Evolutionary conservation across 2,329 filamentous ascomycete species (phyloP), one percentile per base, ranked within the genome.

Genomic region (Fusarium circinatum): DNA sequence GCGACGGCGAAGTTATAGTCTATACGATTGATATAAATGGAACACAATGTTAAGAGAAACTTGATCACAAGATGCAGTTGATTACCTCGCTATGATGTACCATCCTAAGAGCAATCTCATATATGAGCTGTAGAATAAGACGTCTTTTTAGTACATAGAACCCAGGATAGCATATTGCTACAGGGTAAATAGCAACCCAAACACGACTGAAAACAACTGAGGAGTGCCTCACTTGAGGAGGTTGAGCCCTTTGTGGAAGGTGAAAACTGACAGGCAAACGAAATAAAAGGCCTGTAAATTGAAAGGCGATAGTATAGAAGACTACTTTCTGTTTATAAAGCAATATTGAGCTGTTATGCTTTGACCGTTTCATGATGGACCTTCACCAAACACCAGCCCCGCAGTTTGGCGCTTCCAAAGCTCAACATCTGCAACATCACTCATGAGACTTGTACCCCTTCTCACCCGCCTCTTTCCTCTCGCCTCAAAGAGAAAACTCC

Each of bases 381-480:
- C 24, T 32, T 8, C 2, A 26, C 8, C 5, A 56, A 59, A 69
- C 65, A n/a, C 65, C 47, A 67, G 68, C 62, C 71, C 71, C 71
- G 68, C 71, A 42, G 32, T 42, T 34, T 54, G 45, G 36, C 34
- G 20, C 15, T 22, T 32, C 17, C 28, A 39, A n/a, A 55, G 45
- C 24, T 26, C 47, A 26, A 14, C 63, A 69, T 60, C 39, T 30
- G 17, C 63, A 65, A 68, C 59, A 38, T 69, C 59, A 65, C 28
- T 10, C n/a, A 58, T 49, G 45, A 56, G 58, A 48, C 26, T 62
- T 17, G 11, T 51, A 13, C 8, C 8, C 12, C 15, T 42, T 10
- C 11, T 62, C 2, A 34, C 47, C 5, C 22, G 10, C 8, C 17
- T 28, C 11, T 4, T 34, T 39, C n/a, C 9, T 8, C 22, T 24